Percentiles rank a stretch among this genome's conserved stretches.
phyloP scores from a whole-genome alignment of 495 filamentous ascomycete genomes.

The Penicillium riverlandense region DNA sequence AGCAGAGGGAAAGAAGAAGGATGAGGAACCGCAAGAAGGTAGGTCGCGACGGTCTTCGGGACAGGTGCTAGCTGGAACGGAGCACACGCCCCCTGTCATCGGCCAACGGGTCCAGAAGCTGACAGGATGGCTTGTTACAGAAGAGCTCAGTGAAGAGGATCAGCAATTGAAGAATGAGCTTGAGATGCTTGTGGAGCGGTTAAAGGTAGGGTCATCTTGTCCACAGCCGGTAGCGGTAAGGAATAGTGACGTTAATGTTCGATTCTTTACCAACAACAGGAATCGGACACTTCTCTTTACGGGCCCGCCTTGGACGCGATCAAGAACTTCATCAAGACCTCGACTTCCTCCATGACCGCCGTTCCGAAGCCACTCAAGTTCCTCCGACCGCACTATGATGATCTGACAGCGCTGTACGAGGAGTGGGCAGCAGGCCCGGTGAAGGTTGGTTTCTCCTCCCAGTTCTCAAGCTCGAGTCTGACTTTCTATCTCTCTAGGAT shows the following conservation, averaged over 20 bases:
- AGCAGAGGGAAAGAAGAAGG: slow-evolving; percentile 67
- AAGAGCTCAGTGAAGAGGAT: slow-evolving; percentile 96
- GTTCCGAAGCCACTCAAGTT: slow-evolving; percentile 98
- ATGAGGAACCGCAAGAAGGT: slow-evolving; percentile 57
- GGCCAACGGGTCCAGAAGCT: slow-evolving; percentile 1
- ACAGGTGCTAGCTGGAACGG: neutral
- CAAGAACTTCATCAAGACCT: slow-evolving; percentile 96
- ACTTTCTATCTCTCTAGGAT: slow-evolving; percentile 34
- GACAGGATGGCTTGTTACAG: slow-evolving; percentile 26
- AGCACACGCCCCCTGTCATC: slow-evolving; percentile 4
- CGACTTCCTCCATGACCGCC: slow-evolving; percentile 97
- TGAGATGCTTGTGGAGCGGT: slow-evolving; percentile 93
- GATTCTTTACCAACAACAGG: slow-evolving; percentile 43
- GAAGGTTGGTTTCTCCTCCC: slow-evolving; percentile 49
- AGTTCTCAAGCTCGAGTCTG: slow-evolving; percentile 1
- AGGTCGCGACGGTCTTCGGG: slow-evolving; percentile 8
- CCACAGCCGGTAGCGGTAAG: neutral
- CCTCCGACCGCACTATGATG: slow-evolving; percentile 88
- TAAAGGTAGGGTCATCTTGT: slow-evolving; percentile 59
- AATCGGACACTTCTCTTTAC: slow-evolving; percentile 81
- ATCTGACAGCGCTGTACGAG: slow-evolving; percentile 78
- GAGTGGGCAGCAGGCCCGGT: slow-evolving; percentile 75
- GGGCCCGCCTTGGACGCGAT: slow-evolving; percentile 88
- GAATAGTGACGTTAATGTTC: slow-evolving; percentile 19
- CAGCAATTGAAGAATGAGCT: slow-evolving; percentile 97